Conservation (phyloP, 2,329 filamentous ascomycete genomes). For the Trichoderma cornu-damae region DNA sequence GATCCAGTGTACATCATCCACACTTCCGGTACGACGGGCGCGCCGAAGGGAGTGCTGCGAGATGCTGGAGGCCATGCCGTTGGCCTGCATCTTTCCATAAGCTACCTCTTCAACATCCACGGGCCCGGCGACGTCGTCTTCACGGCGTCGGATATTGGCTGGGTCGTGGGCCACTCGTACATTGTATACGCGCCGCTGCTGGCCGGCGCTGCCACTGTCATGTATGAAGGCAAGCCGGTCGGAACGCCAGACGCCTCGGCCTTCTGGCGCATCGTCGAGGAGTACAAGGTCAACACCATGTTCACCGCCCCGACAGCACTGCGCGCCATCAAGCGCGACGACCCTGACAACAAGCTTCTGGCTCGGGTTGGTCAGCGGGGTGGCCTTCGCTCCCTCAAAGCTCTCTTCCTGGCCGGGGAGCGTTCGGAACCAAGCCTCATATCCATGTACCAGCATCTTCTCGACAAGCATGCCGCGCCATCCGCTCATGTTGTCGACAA, state of each 20-base stretch:
- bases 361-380: slow-evolving; percentile 58
- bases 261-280: slow-evolving; percentile 82
- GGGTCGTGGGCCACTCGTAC: slow-evolving; percentile 67
- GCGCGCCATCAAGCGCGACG: slow-evolving; percentile 79
- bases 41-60: slow-evolving; percentile 77
- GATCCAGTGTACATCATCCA: slow-evolving; percentile 90
- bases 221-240: slow-evolving; percentile 92
- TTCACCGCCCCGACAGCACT: slow-evolving; percentile 87
- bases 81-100: slow-evolving; percentile 73
- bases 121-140: slow-evolving; percentile 73
- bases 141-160: slow-evolving; percentile 82
- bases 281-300: slow-evolving; percentile 77
- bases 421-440: slow-evolving; percentile 83
- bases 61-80: slow-evolving; percentile 85
- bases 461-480: slow-evolving; percentile 59
- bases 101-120: slow-evolving; percentile 75
- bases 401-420: slow-evolving; percentile 82
- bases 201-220: slow-evolving; percentile 75
- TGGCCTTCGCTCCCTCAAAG: slow-evolving; percentile 66
- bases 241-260: slow-evolving; percentile 82
- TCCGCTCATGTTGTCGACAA: slow-evolving; percentile 55
- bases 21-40: slow-evolving; percentile 75
- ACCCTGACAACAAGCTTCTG: slow-evolving; percentile 67
- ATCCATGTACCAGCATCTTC: slow-evolving; percentile 69
- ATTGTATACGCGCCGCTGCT: slow-evolving; percentile 87